Conservation (phyloP, 2,329 filamentous ascomycete species). For the Fonsecaea multimorphosa region DNA sequence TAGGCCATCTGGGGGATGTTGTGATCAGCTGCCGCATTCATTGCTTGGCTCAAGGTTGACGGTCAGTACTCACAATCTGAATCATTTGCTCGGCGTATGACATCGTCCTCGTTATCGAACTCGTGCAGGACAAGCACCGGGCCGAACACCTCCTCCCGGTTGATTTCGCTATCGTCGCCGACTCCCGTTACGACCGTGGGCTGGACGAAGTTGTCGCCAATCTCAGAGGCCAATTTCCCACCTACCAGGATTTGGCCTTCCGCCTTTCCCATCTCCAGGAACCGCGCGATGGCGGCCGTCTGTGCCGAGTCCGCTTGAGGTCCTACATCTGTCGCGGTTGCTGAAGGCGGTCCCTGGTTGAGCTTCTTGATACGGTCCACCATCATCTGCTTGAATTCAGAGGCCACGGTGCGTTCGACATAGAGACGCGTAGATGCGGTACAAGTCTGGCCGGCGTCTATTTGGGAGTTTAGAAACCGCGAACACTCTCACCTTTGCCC, state of each 20-base stretch:
- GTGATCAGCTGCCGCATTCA: not conserved
- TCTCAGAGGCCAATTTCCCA: constrained; percentile 58
- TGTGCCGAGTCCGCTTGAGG: constrained; percentile 74
- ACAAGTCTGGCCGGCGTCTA: constrained; percentile 60
- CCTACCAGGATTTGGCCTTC: constrained; percentile 71
- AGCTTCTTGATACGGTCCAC: constrained; percentile 63
- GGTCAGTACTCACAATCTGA: constrained; percentile 40
- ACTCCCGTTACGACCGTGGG: constrained; percentile 76
- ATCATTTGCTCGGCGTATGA: constrained; percentile 23
- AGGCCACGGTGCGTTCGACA: constrained; percentile 65
- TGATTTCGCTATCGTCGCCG: constrained; percentile 42
- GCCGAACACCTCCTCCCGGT: constrained; percentile 53
- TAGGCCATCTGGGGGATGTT: constrained; percentile 26
- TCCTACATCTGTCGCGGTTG: constrained; percentile 73
- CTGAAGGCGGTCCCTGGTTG: constrained; percentile 70
- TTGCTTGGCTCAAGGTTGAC: not conserved
- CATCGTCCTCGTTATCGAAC: constrained; percentile 42
- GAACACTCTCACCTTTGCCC: too few species aligned
- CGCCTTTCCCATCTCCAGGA: constrained; percentile 71
- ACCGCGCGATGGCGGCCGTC: constrained; percentile 71
- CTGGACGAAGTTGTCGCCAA: constrained; percentile 45
- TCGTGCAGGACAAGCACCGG: constrained; percentile 51
- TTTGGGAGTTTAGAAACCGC: too few species aligned
- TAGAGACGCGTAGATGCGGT: constrained; percentile 68
- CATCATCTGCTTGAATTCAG: constrained; percentile 69